Evolutionary conservation across 352 stramenopile genomes (phyloP), one percentile per base, ranked within the genome.

Genomic region (Globisporangium okanoganense): DNA sequence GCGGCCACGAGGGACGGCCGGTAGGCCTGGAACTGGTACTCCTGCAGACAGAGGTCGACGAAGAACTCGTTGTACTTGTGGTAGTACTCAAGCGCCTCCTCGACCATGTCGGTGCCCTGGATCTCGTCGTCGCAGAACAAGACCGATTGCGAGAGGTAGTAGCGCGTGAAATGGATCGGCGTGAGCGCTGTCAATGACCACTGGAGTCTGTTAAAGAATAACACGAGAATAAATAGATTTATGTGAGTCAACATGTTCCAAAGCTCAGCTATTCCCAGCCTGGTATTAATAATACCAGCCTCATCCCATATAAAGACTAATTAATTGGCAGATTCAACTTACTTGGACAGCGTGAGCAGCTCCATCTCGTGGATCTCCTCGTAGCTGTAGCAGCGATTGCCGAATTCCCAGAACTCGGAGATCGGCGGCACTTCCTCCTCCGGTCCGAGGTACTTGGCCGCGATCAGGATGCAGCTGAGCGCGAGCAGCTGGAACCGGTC

Each of bases 1-100:
- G 87, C 82, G 5, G 87, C 87, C 16, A 94, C 70, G 13, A 96
- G 71, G 0, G 87, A 96, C 31, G 87, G 87, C 2, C 84, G 82
- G 60, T 88, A 96, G 16, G 87, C 82, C 49, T 92, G 83, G 49
- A 96, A 82, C 55, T 79, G 69, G 66, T 94, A 92, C 62, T 94
- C 87, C 67, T 92, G 82, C 25, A 95, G 65, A 47, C 82, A 88
- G n/a, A 95, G 71, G 50, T 95, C 84, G 36, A 88, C 79, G 25
- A 95, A 90, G 59, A 93, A 93, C 56, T 94, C 86, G 63, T 83
- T 80, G 69, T 94, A 93, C 51, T 93, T 93, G 70, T 73, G 72
- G 63, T 90, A 92, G 58, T 94, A 93, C 49, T 75, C 75, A 62
- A 85, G 72, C 44, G 84, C 79, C 66, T 94, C 82, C 61, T 92